Evolutionary conservation across 805 yeast species (phyloP), one percentile per base, ranked within the genome.

Genomic region (Candida methanosorbosa): DNA sequence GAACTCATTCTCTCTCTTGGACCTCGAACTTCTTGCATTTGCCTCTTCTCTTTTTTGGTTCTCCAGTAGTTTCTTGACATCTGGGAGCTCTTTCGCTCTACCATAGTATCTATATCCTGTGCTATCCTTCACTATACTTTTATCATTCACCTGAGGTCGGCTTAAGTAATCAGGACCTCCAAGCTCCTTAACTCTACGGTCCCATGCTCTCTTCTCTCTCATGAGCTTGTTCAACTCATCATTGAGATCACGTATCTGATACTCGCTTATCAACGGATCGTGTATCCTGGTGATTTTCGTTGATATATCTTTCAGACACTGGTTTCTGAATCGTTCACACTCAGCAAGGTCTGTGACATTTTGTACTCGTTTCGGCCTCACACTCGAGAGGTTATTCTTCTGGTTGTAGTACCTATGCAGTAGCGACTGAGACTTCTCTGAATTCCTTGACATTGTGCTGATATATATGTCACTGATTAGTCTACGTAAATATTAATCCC

Each of bases 401-500:
- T 71, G 74, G 29, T 72, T 79, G 34, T 81, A 79, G 49, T 67
- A 78, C 32, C 86, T 63, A 44, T 72, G 74, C 36, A 84, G 69
- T 35, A 78, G 68, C 0, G 87, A 72, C 51, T 81, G 82, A 4
- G 90, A 79, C 48, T 78, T 81, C 46, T 85, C 94, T 24, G 70
- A 68, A 50, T 82, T 82, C 40, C 92, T 61, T 23, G 92, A 80
- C 94, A 84, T 83, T 24, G n/a, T n/a, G n/a, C n/a, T n/a, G n/a
- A n/a, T n/a, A n/a, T n/a, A n/a, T n/a, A n/a, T n/a, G n/a, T n/a
- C n/a, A n/a, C n/a, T n/a, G n/a, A n/a, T n/a, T n/a, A n/a, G n/a
- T n/a, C n/a, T n/a, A n/a, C n/a, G n/a, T n/a, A n/a, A n/a, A n/a
- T n/a, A n/a, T n/a, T n/a, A n/a, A n/a, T n/a, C n/a, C n/a, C n/a